These are phyloP conservation scores for Dissophora globulifera DNA, from an alignment of 192 early-diverging fungal species.

Conservation along the genomic window DNA sequence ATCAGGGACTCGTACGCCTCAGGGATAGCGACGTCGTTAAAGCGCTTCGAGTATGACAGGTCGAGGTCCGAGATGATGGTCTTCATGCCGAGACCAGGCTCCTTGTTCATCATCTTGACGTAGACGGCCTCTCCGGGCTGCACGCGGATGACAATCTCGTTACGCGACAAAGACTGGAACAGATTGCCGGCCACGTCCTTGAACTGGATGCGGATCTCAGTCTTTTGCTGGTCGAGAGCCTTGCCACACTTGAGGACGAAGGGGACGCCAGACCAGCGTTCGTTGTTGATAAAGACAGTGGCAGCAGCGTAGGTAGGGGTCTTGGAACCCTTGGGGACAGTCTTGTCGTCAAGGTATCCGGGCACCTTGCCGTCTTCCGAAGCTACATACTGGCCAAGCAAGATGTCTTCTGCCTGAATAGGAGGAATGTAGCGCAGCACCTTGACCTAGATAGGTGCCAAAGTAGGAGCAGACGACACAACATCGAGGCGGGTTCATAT, in stretches of 20 bases:
- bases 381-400: conserved; percentile 91
- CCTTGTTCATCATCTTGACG: conserved; percentile 97
- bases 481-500: neutral
- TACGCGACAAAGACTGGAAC: conserved; percentile 82
- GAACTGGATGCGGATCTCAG: conserved; percentile 97
- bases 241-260: conserved; percentile 91
- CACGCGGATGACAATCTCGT: conserved; percentile 96
- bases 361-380: conserved; percentile 86
- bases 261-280: conserved; percentile 93
- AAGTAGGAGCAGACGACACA: too few species aligned
- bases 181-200: conserved; percentile 88
- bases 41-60: conserved; percentile 90
- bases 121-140: conserved; percentile 96
- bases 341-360: conserved; percentile 93
- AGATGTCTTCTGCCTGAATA: conserved; percentile 79
- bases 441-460: conserved; percentile 49
- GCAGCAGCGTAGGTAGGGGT: conserved; percentile 95
- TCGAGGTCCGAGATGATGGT: conserved; percentile 93
- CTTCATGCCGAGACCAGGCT: conserved; percentile 87
- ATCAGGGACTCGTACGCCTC: conserved; percentile 98
- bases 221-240: conserved; percentile 92
- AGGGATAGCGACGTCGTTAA: conserved; percentile 89
- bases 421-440: conserved; percentile 88
- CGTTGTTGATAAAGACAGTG: conserved; percentile 91
- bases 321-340: conserved; percentile 82